Evolutionary conservation across 306 rosid species (phyloP).

Genomic region (Rosa chinensis): DNA sequence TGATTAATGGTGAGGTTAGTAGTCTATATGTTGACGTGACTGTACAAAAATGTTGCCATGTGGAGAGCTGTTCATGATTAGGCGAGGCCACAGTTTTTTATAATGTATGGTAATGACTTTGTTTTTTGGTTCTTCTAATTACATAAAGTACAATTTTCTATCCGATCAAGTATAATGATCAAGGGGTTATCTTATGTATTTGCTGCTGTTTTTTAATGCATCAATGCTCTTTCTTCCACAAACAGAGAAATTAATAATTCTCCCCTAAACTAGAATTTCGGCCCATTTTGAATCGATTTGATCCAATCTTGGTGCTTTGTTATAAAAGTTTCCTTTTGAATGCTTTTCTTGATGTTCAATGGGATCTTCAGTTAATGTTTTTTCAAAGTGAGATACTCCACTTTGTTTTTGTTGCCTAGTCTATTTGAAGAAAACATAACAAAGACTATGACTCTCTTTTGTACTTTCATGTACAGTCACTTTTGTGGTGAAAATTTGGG

Average conservation of each 20-base stretch:
- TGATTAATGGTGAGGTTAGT: conserved; percentile 55
- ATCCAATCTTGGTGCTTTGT: neutral
- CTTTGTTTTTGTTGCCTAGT: no score
- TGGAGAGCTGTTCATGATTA: conserved; percentile 68
- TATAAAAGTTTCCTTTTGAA: neutral
- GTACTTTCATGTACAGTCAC: neutral
- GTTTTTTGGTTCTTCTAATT: conserved; percentile 10
- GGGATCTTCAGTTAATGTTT: neutral
- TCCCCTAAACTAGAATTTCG: no score
- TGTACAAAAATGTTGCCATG: conserved; percentile 78
- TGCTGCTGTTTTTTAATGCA: neutral
- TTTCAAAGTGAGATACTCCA: neutral
- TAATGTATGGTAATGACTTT: conserved; percentile 55
- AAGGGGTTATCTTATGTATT: neutral
- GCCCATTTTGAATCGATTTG: neutral
- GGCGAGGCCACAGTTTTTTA: conserved; percentile 51
- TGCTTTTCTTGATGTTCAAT: neutral
- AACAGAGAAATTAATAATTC: neutral
- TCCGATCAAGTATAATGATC: conserved; percentile 4
- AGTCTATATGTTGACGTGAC: conserved; percentile 56
- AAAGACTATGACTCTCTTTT: neutral
- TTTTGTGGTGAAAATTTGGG: no score
- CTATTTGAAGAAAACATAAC: neutral
- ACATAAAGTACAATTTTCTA: conserved; percentile 31
- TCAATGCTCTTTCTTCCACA: neutral